Evolutionary conservation across 768 basidiomycete species (phyloP), one percentile per base, ranked within the genome.

Genomic region (Auriculariales sp.): DNA sequence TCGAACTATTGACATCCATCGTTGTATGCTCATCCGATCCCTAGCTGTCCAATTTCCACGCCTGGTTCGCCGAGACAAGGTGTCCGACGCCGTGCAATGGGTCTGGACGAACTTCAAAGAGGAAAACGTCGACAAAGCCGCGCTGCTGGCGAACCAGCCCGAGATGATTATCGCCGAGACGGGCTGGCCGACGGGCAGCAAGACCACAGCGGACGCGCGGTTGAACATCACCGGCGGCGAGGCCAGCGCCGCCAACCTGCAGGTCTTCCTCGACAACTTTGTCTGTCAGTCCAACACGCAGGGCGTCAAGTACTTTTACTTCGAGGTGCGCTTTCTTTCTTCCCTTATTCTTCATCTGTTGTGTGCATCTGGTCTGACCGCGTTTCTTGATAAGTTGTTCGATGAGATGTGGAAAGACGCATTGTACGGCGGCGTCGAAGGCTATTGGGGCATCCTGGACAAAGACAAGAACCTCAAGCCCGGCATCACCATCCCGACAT

Each of bases 141-240:
- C 65, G 6, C 47, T 53, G 0, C 68, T 84, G 17, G 15, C 76
- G 3, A 94, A 92, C 62, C 70, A 75, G 3, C 90, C 91, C 0
- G 59, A 70, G 44, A 81, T 89, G 74, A 92, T 78, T 65, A 95
- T 98, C 53, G 94, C 94, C 1, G 94, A 99, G 70, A 95, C 92
- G 12, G 86, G 86, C 47, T 85, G 82, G 82, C 82, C 88, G 28
- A 75, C 85, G 46, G 83, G 24, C 30, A 49, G 82, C 81, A 59
- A 71, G 55, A 65, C 2, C 30, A 33, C 11, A 33, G 30, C 12
- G 47, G 47, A 27, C 19, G 14, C 17, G n/a, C n/a, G n/a, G n/a
- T n/a, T n/a, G n/a, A n/a, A n/a, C n/a, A n/a, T n/a, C n/a, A n/a
- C n/a, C n/a, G 47, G 47, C 5, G 47, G 47, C 10, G 62, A 62